phyloP scores from a whole-genome alignment of 2,329 filamentous ascomycete species.

The Paracorniculantispora psalliotae region DNA sequence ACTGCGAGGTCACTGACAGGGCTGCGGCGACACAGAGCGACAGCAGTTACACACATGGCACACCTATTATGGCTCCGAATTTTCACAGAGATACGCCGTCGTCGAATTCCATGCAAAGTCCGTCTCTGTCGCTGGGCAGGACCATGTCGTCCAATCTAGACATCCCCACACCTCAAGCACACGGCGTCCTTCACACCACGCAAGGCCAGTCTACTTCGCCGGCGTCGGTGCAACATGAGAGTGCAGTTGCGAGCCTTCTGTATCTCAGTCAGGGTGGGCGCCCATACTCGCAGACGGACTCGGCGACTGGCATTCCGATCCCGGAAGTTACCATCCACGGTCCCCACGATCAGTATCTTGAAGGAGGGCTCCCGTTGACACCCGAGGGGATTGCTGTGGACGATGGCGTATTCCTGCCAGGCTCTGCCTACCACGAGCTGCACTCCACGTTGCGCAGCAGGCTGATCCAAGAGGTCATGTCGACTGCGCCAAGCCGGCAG shows the following conservation, averaged over 20 bases:
- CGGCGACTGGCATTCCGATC: not conserved
- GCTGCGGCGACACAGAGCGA: not conserved
- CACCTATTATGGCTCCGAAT: not conserved
- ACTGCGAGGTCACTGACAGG: not conserved
- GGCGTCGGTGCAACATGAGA: slow-evolving; percentile 24
- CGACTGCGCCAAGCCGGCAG: slow-evolving; percentile 30
- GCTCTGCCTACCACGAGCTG: slow-evolving; percentile 41
- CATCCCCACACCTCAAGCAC: slow-evolving; percentile 18
- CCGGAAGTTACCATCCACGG: slow-evolving; percentile 13
- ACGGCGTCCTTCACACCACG: slow-evolving; percentile 12
- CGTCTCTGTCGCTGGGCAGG: not conserved
- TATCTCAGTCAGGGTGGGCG: slow-evolving; percentile 30
- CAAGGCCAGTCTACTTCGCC: not conserved
- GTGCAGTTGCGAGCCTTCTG: slow-evolving; percentile 31
- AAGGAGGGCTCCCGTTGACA: slow-evolving; percentile 21
- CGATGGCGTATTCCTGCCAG: slow-evolving; percentile 42
- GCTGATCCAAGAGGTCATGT: slow-evolving; percentile 39
- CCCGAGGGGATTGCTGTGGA: slow-evolving; percentile 28
- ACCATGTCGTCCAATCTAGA: not conserved
- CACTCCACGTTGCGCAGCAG: slow-evolving; percentile 41
- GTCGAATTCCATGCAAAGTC: not conserved
- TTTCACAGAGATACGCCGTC: not conserved
- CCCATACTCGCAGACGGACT: slow-evolving; percentile 8
- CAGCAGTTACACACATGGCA: slow-evolving; percentile 3
- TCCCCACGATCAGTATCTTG: slow-evolving; percentile 20